A percentile compares a stretch with the other conserved stretches of the same genome.
phyloP scores from a whole-genome alignment of 75 land plant genomes.

The Larix kaempferi region DNA sequence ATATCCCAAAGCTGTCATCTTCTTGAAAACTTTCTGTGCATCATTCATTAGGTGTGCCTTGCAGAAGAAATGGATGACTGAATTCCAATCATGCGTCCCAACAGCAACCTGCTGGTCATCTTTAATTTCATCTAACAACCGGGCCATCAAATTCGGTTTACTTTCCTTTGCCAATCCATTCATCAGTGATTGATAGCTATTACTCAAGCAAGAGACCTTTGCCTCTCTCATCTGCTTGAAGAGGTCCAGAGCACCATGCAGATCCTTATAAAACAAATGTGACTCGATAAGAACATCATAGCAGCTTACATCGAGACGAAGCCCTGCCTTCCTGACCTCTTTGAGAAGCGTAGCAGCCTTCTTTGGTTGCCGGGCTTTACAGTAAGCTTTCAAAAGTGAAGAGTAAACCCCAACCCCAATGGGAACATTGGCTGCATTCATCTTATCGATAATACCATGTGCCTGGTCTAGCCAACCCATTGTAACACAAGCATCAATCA shows the following conservation, averaged over 20 bases:
- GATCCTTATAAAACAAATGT: constrained; percentile 36
- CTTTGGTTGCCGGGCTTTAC: constrained; percentile 24
- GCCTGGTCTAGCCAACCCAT: constrained; percentile 64
- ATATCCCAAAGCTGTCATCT: constrained; percentile 57
- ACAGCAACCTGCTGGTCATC: constrained; percentile 33
- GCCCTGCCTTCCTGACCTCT: constrained; percentile 56
- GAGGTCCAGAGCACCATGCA: constrained; percentile 38
- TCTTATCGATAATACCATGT: constrained; percentile 69
- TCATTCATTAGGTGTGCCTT: constrained; percentile 66
- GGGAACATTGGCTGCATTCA: constrained; percentile 47
- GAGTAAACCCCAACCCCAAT: constrained; percentile 45
- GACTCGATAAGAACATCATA: constrained; percentile 50
- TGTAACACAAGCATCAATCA: constrained; percentile 59
- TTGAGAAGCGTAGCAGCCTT: constrained; percentile 41
- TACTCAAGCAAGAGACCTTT: constrained; percentile 23
- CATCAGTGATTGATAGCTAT: constrained; percentile 16
- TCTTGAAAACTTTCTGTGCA: constrained; percentile 63
- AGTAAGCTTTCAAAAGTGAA: constrained; percentile 61
- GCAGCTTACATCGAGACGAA: constrained; percentile 65
- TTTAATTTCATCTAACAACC: constrained; percentile 57
- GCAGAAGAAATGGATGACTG: constrained; percentile 70
- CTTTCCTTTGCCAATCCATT: constrained; percentile 36
- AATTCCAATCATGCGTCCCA: constrained; percentile 71
- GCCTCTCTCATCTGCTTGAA: constrained; percentile 69
- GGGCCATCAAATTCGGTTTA: constrained; percentile 39